These are phyloP conservation scores for Trichoderma asperellum DNA, from an alignment of 2,329 filamentous ascomycete species.

Conservation along the genomic window DNA sequence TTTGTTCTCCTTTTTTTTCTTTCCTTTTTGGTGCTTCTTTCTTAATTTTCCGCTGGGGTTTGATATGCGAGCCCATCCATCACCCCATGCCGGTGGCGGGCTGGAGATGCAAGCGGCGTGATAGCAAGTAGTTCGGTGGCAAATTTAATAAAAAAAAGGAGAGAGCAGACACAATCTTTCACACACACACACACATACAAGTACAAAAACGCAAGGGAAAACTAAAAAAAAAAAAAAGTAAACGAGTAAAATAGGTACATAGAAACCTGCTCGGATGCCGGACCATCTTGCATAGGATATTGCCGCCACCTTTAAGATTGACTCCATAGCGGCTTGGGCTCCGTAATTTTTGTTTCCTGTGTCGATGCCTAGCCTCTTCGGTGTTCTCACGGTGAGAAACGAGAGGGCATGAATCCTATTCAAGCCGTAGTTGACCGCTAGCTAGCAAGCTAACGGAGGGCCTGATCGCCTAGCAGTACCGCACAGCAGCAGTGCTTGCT, in stretches of 20 bases:
- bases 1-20: background rate
- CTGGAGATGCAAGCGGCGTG: background rate
- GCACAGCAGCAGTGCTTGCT: background rate
- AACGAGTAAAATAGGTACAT: background rate
- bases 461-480: background rate
- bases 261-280: constrained; percentile 6
- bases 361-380: background rate
- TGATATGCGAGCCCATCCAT: constrained; percentile 3
- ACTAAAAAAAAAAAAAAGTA: background rate
- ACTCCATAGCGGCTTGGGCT: constrained; percentile 14
- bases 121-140: constrained; percentile 11
- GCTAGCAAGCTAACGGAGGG: background rate
- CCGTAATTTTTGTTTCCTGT: background rate
- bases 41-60: background rate
- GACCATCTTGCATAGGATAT: background rate
- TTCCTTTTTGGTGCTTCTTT: background rate
- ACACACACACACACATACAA: background rate
- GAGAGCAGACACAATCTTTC: background rate
- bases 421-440: background rate
- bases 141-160: constrained; percentile 16
- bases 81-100: background rate
- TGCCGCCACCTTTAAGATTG: constrained; percentile 18
- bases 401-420: background rate
- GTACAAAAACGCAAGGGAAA: background rate
- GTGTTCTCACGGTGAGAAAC: constrained; percentile 10